phyloP scores from a whole-genome alignment of 371 early-diverging fungal species.

The Paraphysoderma sedebokerense region DNA sequence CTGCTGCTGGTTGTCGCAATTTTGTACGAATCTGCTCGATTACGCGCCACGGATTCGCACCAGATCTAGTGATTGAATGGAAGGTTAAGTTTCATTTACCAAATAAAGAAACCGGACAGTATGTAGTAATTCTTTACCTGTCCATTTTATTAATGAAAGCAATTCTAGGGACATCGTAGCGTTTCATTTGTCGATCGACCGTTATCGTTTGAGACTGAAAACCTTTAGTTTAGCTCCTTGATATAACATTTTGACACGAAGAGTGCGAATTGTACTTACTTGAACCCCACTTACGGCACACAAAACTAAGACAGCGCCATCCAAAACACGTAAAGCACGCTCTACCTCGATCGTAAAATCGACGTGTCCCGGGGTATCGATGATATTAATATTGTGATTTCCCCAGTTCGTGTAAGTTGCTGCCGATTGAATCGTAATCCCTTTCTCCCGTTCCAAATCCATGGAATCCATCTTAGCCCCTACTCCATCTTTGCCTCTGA shows the following conservation, averaged over 20 bases:
- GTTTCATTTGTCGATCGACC: conserved; percentile 87
- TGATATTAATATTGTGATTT: conserved; percentile 67
- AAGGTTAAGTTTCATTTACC: neutral
- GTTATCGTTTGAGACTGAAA: conserved; percentile 77
- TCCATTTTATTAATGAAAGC: conserved; percentile 86
- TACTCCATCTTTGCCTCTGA: conserved; percentile 89
- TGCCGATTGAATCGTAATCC: conserved; percentile 82
- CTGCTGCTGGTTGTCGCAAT: conserved; percentile 76
- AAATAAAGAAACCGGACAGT: neutral
- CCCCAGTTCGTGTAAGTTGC: conserved; percentile 74
- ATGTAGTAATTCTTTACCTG: conserved; percentile 16
- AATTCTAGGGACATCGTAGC: conserved; percentile 71
- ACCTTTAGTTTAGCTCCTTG: too few species aligned
- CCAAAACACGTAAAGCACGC: conserved; percentile 74
- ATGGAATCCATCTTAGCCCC: conserved; percentile 98
- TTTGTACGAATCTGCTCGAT: conserved; percentile 79
- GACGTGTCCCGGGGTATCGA: conserved; percentile 85
- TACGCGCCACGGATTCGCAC: conserved; percentile 85
- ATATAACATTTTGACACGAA: neutral
- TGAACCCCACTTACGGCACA: conserved; percentile 77
- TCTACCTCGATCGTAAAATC: conserved; percentile 89
- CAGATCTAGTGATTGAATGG: conserved; percentile 30
- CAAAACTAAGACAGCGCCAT: conserved; percentile 73
- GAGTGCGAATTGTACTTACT: neutral
- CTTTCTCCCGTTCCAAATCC: conserved; percentile 95